These are phyloP conservation scores for Tolypocladium pustulatum DNA, from an alignment of 2,329 filamentous ascomycete species.

Conservation along the genomic window DNA sequence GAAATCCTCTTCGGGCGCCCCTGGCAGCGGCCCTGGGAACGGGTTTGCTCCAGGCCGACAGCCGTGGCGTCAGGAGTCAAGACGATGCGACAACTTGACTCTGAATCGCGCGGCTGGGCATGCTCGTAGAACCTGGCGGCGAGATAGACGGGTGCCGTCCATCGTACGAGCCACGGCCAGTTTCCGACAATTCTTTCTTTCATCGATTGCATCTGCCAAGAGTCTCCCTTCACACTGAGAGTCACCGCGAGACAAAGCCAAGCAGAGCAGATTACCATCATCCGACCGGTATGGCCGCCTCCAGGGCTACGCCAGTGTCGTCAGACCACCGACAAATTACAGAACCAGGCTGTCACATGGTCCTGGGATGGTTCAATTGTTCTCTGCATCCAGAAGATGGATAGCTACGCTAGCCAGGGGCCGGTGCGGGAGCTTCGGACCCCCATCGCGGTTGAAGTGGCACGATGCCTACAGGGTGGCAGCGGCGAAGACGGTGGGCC, in stretches of 20 bases:
- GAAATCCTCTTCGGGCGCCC: not conserved
- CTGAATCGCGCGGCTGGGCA: not conserved
- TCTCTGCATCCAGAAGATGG: not conserved
- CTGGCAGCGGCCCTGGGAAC: not conserved
- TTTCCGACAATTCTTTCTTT: not conserved
- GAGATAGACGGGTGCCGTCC: not conserved
- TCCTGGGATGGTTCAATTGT: not conserved
- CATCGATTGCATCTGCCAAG: not conserved
- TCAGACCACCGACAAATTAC: not conserved
- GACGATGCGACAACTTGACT: not conserved
- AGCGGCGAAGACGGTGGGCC: not conserved
- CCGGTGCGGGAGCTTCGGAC: not conserved
- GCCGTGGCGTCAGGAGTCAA: not conserved
- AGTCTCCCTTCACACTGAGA: not conserved
- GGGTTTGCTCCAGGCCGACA: not conserved
- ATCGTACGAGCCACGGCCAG: not conserved
- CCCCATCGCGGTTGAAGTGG: not conserved
- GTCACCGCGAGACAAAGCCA: not conserved
- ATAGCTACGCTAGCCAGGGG: not conserved
- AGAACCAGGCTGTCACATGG: not conserved
- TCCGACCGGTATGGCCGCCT: not conserved
- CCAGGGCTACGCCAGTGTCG: not conserved
- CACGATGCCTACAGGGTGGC: not conserved
- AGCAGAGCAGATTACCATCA: not conserved
- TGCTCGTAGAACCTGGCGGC: not conserved